Evolutionary conservation across 2,329 filamentous ascomycete species (phyloP), one percentile per base, ranked within the genome.

Genomic region (Helotiales sp.): DNA sequence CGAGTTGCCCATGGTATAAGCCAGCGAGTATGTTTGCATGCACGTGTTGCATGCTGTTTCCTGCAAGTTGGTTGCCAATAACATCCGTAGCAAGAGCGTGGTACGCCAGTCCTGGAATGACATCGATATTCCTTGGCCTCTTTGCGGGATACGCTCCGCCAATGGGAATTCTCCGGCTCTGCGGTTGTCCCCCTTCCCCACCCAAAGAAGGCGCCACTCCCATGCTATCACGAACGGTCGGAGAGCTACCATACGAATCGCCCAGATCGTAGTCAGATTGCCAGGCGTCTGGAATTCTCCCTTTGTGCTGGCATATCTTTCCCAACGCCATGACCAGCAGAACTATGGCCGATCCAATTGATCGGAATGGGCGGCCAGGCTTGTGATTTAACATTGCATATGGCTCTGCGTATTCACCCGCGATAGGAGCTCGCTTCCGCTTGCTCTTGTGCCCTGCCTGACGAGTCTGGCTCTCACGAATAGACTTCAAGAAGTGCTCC

Each of bases 71-170:
- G 66, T 91, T 91, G 5, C 93, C 93, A 17, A 98, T 82, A 43
- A 98, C 97, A 69, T 96, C 91, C 0, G 91, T 91, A 1, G 93
- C 95, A 69, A 92, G 89, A 0, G 92, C 91, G 77, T 94, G 97
- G 77, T 97, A 97, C 32, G 93, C 91, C 66, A 98, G 82, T 0
- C 96, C 96, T 0, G 96, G 95, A 68, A 97, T 91, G 6, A 91
- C 86, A 74, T 98, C 93, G 60, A 96, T 84, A 75, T 97, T 97
- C 72, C 86, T 84, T 6, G 69, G 57, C 45, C 63, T 72, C 79
- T 77, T 26, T 74, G 70, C 58, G 3, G 63, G 28, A 32, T 64
- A 67, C 11, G 28, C 40, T 22, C 72, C 71, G 63, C 89, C 83
- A 50, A 86, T 76, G 0, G 86, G 89, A 3, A 82, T 81, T 64